Conservation (phyloP, 2,329 filamentous ascomycete genomes). For the Erysiphe neolycopersici region DNA sequence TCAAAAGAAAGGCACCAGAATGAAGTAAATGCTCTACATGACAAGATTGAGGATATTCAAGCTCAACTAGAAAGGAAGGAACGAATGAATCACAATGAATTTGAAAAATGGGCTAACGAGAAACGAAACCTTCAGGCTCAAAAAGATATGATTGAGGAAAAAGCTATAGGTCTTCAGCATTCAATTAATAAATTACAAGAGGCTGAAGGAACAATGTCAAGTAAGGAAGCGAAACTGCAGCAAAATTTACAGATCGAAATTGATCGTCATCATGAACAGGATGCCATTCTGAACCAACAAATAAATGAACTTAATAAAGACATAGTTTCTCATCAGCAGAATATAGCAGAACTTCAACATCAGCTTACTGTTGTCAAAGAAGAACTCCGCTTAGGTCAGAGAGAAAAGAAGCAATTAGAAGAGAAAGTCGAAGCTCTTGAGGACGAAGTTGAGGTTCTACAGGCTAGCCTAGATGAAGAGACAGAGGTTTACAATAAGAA, state of each 20-base stretch:
- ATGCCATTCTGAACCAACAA: conserved; percentile 42
- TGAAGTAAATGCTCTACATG: conserved; percentile 25
- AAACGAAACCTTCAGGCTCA: conserved; percentile 37
- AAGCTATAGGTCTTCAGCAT: conserved; percentile 37
- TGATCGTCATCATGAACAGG: conserved; percentile 44
- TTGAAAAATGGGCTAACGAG: conserved; percentile 45
- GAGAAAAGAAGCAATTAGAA: conserved; percentile 31
- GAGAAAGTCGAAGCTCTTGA: conserved; percentile 43
- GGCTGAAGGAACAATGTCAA: conserved; percentile 36
- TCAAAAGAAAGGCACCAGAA: conserved; percentile 26
- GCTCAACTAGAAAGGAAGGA: conserved; percentile 41
- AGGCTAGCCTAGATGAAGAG: conserved; percentile 28
- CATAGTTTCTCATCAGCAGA: conserved; percentile 36
- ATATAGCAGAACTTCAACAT: conserved; percentile 34
- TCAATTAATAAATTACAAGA: conserved; percentile 45
- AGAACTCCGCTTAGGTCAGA: conserved; percentile 39
- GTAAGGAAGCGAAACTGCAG: conserved; percentile 40
- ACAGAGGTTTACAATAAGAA: conserved; percentile 26
- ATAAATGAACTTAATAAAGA: conserved; percentile 49
- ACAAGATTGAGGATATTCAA: conserved; percentile 24
- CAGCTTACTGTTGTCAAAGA: conserved; percentile 41
- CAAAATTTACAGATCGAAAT: conserved; percentile 43
- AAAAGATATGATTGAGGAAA: conserved; percentile 38
- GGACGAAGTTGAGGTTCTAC: conserved; percentile 51
- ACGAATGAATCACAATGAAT: conserved; percentile 41